Evolutionary conservation across 768 basidiomycete genomes (phyloP).

Genomic region (Aureoboletus auriporus): DNA sequence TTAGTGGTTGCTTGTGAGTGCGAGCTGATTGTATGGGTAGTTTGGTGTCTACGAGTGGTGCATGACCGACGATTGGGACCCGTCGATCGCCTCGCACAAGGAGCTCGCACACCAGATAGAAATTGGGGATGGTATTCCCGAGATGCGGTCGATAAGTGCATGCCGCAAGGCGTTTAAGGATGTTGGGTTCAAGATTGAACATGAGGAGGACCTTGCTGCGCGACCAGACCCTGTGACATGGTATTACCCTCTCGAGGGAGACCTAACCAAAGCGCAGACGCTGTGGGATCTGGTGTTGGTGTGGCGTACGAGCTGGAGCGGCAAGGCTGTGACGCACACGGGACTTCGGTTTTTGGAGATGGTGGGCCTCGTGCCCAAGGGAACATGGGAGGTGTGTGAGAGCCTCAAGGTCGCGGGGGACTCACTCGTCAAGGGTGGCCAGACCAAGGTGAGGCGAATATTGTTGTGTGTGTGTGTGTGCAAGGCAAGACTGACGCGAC

Average conservation of each 20-base stretch:
- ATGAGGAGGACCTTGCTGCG: slow-evolving; percentile 93
- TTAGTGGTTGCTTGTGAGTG: neutral
- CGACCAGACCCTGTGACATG: slow-evolving; percentile 75
- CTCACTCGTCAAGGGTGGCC: slow-evolving; percentile 79
- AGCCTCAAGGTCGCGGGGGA: slow-evolving; percentile 79
- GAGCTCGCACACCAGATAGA: slow-evolving; percentile 88
- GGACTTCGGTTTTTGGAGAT: slow-evolving; percentile 74
- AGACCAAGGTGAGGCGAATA: slow-evolving; percentile 60
- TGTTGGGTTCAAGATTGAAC: slow-evolving; percentile 84
- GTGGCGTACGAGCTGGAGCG: slow-evolving; percentile 88
- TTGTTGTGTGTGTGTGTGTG: neutral
- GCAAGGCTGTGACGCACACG: slow-evolving; percentile 79
- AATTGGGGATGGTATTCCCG: slow-evolving; percentile 94
- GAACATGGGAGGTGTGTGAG: slow-evolving; percentile 88
- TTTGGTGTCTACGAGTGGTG: slow-evolving; percentile 99
- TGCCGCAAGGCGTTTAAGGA: slow-evolving; percentile 73
- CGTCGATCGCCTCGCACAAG: slow-evolving; percentile 82
- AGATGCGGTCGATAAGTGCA: slow-evolving; percentile 78
- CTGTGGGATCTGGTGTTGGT: slow-evolving; percentile 86
- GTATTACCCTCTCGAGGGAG: slow-evolving; percentile 98
- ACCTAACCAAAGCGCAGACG: slow-evolving; percentile 89
- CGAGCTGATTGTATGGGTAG: slow-evolving; percentile 34
- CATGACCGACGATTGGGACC: slow-evolving; percentile 95
- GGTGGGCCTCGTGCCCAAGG: slow-evolving; percentile 81
- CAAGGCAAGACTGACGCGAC: neutral